Evolutionary conservation across 805 yeast species (phyloP).

Genomic region (Ogataea methylovora): DNA sequence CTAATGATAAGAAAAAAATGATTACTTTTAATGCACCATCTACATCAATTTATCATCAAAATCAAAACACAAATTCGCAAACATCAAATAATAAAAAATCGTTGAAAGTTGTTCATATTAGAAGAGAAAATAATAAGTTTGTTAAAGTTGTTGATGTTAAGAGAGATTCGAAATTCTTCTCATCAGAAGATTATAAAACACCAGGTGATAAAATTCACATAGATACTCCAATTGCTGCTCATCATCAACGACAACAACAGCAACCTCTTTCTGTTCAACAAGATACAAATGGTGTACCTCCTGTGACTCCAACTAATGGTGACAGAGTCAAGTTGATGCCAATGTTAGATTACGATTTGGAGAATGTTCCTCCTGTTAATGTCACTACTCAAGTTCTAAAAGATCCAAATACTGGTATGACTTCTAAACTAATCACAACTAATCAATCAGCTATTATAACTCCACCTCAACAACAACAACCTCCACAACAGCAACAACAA

Average conservation of each 20-base stretch:
- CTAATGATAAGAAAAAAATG: constrained; percentile 32
- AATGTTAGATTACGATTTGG: background rate
- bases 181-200: constrained; percentile 16
- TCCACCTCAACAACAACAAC: constrained; percentile 2
- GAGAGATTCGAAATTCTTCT: constrained; percentile 11
- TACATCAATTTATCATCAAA: no score
- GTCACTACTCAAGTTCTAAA: no score
- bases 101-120: constrained; percentile 12
- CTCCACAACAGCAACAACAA: constrained; percentile 1
- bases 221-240: no score
- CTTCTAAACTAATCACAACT: no score
- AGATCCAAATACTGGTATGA: no score
- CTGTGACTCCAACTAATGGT: no score
- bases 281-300: no score
- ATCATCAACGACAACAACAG: background rate
- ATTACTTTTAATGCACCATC: no score
- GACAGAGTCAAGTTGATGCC: background rate
- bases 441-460: no score
- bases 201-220: no score
- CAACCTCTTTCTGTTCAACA: no score
- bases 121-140: constrained; percentile 15
- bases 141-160: constrained; percentile 12
- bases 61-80: background rate
- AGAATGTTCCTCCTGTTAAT: background rate
- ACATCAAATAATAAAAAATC: background rate